A percentile compares a stretch with the other conserved stretches of the same genome.
Conservation (phyloP, 2,329 filamentous ascomycete genomes). For the Iodosphaeria phyllophila region DNA sequence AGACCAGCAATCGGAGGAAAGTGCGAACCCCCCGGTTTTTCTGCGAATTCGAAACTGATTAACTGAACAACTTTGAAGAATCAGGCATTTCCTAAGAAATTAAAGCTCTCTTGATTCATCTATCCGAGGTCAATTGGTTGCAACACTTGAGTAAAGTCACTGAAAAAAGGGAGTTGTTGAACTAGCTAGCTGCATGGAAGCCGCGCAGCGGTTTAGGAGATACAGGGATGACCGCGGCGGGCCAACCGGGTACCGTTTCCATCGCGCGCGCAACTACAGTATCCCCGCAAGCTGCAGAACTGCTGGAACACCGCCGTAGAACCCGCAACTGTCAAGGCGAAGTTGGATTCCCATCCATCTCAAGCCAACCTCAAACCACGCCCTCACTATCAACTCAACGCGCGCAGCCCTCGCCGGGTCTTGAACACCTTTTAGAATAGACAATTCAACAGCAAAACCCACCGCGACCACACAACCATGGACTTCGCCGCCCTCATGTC, state of each 20-base stretch:
- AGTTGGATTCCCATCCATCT: neutral
- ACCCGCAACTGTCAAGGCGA: neutral
- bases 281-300: constrained; percentile 76
- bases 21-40: too few species aligned
- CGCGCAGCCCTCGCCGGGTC: neutral
- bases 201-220: too few species aligned
- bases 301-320: constrained; percentile 29
- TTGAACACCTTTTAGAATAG: neutral
- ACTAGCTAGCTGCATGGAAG: too few species aligned
- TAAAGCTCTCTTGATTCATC: too few species aligned
- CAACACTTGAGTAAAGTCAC: too few species aligned
- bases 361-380: neutral
- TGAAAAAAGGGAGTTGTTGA: too few species aligned
- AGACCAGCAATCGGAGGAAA: too few species aligned
- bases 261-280: constrained; percentile 55
- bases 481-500: constrained; percentile 92
- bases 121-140: too few species aligned
- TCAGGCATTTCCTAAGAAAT: too few species aligned
- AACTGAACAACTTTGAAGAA: too few species aligned
- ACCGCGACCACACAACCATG: constrained; percentile 36
- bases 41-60: too few species aligned
- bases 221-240: constrained; percentile 1
- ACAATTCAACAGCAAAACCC: neutral
- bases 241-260: constrained; percentile 23
- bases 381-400: neutral